Evolutionary conservation across 2,329 filamentous ascomycete species (phyloP).

Genomic region (Aspergillus uvarum): DNA sequence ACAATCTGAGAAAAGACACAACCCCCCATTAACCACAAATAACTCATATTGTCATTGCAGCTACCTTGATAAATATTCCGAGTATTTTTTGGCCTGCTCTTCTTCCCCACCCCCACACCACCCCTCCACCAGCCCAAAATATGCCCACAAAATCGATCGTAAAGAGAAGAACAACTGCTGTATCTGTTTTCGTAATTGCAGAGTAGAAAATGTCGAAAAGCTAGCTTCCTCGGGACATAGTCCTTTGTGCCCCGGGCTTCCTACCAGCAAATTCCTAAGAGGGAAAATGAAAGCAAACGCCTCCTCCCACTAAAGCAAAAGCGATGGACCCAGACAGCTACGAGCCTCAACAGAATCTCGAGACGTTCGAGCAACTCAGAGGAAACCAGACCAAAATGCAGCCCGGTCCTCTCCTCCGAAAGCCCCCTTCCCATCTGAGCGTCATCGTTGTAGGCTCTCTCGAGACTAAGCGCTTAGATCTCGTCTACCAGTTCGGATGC

Average conservation of each 20-base stretch:
- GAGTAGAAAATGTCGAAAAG: conserved; percentile 5
- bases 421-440: conserved; percentile 8
- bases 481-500: conserved; percentile 16
- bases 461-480: conserved; percentile 19
- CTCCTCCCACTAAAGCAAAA: background rate
- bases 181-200: conserved; percentile 9
- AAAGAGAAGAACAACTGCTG: conserved; percentile 6
- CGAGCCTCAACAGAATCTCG: background rate
- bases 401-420: conserved; percentile 3
- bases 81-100: background rate
- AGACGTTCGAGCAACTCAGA: background rate
- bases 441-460: conserved; percentile 5
- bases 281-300: conserved; percentile 5
- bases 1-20: no score
- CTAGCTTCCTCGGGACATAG: background rate
- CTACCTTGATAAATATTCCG: background rate
- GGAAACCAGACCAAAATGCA: conserved; percentile 4
- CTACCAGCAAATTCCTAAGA: background rate
- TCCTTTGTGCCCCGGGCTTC: background rate
- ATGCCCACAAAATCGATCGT: conserved; percentile 6
- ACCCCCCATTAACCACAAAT: background rate
- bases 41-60: background rate
- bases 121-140: conserved; percentile 1
- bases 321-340: background rate
- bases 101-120: background rate